These are phyloP conservation scores for Clarkia xantiana DNA, from an alignment of 345 rosid genomes.

Conservation along the genomic window DNA sequence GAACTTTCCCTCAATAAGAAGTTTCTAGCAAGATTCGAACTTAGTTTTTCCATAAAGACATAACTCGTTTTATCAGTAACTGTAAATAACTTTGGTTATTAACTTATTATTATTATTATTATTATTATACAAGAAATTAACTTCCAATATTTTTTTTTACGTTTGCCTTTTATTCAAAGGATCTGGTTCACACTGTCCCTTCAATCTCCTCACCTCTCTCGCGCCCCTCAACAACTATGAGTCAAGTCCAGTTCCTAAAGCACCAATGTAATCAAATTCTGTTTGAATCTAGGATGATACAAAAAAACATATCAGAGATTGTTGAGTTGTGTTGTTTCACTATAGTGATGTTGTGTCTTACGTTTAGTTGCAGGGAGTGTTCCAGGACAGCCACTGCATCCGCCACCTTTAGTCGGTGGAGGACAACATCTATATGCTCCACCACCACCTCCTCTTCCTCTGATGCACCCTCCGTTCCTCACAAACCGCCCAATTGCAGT, in stretches of 20 bases:
- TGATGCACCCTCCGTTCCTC: slow-evolving; percentile 12
- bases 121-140: neutral
- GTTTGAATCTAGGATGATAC: too few relatives aligned
- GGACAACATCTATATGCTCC: slow-evolving; percentile 9
- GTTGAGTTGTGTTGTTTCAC: too few relatives aligned
- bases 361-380: slow-evolving; percentile 7
- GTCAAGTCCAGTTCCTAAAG: slow-evolving; percentile 46
- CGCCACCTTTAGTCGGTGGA: slow-evolving; percentile 4
- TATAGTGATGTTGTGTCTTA: neutral
- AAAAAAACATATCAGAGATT: too few relatives aligned
- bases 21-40: too few relatives aligned
- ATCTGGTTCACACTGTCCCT: slow-evolving; percentile 35
- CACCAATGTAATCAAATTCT: slow-evolving; percentile 27
- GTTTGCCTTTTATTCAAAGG: slow-evolving; percentile 27
- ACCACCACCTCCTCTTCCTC: slow-evolving; percentile 5
- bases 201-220: slow-evolving; percentile 33
- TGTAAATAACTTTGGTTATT: too few relatives aligned
- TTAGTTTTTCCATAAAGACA: too few relatives aligned
- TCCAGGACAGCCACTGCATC: slow-evolving; percentile 10
- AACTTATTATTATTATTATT: too few relatives aligned
- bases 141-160: slow-evolving; percentile 2
- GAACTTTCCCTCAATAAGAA: too few relatives aligned
- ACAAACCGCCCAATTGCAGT: slow-evolving; percentile 1
- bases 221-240: slow-evolving; percentile 31
- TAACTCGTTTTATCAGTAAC: too few relatives aligned